Conservation (phyloP, 129 eudicot species). For the Centaurea solstitialis region DNA sequence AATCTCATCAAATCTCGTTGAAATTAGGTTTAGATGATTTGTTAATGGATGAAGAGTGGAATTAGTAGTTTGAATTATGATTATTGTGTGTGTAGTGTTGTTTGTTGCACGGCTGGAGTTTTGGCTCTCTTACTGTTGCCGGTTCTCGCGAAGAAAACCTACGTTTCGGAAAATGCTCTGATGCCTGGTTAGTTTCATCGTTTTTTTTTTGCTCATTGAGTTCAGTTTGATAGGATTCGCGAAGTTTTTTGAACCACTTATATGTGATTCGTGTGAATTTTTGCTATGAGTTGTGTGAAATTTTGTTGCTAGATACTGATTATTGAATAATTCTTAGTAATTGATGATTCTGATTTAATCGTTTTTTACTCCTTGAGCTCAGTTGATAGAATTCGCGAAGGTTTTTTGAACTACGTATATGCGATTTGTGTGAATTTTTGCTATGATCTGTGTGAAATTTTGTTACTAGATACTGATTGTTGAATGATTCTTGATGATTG, state of each 20-base stretch:
- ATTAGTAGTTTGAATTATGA: neutral
- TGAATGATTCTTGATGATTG: neutral
- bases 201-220: neutral
- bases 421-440: conserved; percentile 12
- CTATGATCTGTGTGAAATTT: neutral
- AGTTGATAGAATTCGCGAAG: too few relatives aligned
- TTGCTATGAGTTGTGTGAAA: neutral
- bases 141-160: conserved; percentile 83
- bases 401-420: neutral
- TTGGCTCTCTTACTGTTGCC: conserved; percentile 75
- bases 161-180: conserved; percentile 93
- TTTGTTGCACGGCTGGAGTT: conserved; percentile 80
- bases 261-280: conserved; percentile 13
- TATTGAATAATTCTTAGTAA: neutral
- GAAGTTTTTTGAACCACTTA: neutral
- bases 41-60: neutral
- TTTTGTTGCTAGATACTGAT: conserved; percentile 1
- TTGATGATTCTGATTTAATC: neutral
- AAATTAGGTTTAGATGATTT: neutral
- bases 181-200: conserved; percentile 93
- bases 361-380: too few relatives aligned
- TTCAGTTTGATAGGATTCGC: neutral
- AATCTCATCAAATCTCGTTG: too few relatives aligned
- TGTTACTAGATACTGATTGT: conserved; percentile 6
- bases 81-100: conserved; percentile 45